Evolutionary conservation across 2,329 filamentous ascomycete genomes (phyloP), one percentile per base, ranked within the genome.

Genomic region (Venturia aucupariae): DNA sequence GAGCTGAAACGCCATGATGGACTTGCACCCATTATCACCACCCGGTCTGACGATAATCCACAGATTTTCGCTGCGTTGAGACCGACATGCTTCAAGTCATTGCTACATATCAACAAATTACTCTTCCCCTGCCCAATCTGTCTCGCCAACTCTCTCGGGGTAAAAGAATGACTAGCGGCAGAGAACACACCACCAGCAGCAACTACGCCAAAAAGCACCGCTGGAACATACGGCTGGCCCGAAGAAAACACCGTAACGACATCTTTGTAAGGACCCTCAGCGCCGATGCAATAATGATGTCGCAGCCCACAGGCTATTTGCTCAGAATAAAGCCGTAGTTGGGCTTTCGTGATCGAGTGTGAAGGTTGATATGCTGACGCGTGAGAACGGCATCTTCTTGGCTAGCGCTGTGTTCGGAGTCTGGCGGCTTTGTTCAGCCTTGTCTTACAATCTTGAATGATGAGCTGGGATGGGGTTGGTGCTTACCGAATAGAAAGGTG

Each of bases 301-400:
- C 85, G 80, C 0, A 88, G 76, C 19, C 83, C 80, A 68, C 83
- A 75, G 4, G 84, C 84, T 19, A 84, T 78, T 3, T 80, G 77
- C 67, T 82, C 78, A 10, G 81, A 79, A 11, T 84, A 74, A 10
- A 71, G 69, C 3, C 80, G 79, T 1, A 81, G 76, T 32, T 78
- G 75, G 0, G 77, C 74, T 70, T 83, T 86, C 60, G 80, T 87
- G 64, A 88, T 73, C 62, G 71, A 70, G 62, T 81, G 78, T n/a
- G 74, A 75, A 0, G 84, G 82, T 60, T 86, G 75, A 6, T 78
- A 77, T 0, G 86, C 85, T 67, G 85, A 83, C 48, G 79, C 76
- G 70, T 87, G 84, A 88, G 54, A 22, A 66, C 13, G 15, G 24
- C 15, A 15, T 65, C 39, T 3, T 55, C 30, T 48, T 30, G 22